Evolutionary conservation across 1,284 basidiomycete genomes (phyloP).

Genomic region (Wolfiporia cocos): DNA sequence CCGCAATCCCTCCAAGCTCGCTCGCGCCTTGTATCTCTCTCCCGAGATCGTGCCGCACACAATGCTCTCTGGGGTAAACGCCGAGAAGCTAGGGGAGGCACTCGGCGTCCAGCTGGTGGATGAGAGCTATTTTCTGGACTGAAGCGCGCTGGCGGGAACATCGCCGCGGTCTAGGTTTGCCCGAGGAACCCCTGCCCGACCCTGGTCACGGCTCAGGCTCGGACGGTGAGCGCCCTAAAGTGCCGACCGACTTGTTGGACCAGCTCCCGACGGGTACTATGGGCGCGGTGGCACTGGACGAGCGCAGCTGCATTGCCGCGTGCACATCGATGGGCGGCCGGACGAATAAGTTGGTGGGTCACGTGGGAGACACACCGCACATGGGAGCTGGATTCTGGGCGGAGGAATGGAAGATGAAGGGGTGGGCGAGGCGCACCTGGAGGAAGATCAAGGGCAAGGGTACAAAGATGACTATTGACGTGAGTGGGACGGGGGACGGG

Average conservation of each 20-base stretch:
- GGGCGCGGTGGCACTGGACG: conserved; percentile 76
- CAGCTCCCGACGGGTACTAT: conserved; percentile 72
- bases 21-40: conserved; percentile 61
- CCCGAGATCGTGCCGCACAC: conserved; percentile 57
- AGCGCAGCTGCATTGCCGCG: conserved; percentile 62
- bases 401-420: conserved; percentile 56
- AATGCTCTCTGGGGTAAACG: conserved; percentile 60
- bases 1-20: conserved; percentile 72
- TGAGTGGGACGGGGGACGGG: conserved; percentile 81
- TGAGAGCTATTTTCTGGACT: conserved; percentile 73
- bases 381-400: conserved; percentile 82
- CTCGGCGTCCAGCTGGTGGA: conserved; percentile 58
- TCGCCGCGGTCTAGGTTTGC: conserved; percentile 60
- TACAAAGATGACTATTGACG: conserved; percentile 49
- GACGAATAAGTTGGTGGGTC: conserved; percentile 78
- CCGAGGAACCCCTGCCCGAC: conserved; percentile 50
- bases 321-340: conserved; percentile 77
- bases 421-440: conserved; percentile 34
- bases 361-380: conserved; percentile 75
- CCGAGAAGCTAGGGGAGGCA: conserved; percentile 52
- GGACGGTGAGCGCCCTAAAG: conserved; percentile 16
- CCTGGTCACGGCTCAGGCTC: conserved; percentile 20
- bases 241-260: conserved; percentile 37
- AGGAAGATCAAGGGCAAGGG: conserved; percentile 33
- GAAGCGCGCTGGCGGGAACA: conserved; percentile 71